Base-by-base conservation (phyloP, 2,329 filamentous ascomycete genomes). In the Penicillium sp. region DNA sequence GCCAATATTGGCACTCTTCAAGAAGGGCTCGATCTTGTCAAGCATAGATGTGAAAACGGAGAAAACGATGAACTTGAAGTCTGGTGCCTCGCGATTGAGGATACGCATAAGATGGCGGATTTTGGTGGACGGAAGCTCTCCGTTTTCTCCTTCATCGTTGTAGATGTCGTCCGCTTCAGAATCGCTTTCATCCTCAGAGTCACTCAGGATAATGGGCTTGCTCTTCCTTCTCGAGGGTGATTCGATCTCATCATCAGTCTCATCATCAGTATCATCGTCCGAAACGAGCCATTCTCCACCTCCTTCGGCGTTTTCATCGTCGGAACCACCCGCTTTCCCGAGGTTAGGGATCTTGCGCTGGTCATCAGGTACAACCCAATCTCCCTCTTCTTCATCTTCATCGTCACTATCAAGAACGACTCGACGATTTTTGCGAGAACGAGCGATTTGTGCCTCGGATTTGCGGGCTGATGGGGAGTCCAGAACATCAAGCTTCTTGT, bases 11-110 rank as follows among this genome's bases (percentile, higher is more conserved):
- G 88, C 86, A 47, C 85, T 82, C 44, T 82, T 81, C 57, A 99
- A 81, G 75, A 97, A 97, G 2, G 94, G 94, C 71, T 97, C 92
- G 60, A 99, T 87, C 29, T 97, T 86, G 76, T 97, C 90, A 44
- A 99, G 85, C 94, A 99, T 99, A 0, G 91, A 94, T 0, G 94
- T 99, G 76, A 99, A 99, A 68, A 97, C 91, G 1, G 92, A 96
- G 76, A 99, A 99, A 61, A 99, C 92, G 67, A 99, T 99, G 70
- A 96, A 96, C 72, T 99, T 99, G 81, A 96, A 90, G 57, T 91
- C 81, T 2, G 82, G 78, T 0, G 87, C 86, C 73, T 99, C 94
- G 43, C 85, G 85, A 61, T 86, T 83, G 9, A 99, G 83, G 50
- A 99, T 89, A 58, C 85, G 81, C 68, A 96, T 83, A 20, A 97